These are phyloP conservation scores for Backusella sp. DNA, from an alignment of 192 early-diverging fungal species.

Conservation along the genomic window DNA sequence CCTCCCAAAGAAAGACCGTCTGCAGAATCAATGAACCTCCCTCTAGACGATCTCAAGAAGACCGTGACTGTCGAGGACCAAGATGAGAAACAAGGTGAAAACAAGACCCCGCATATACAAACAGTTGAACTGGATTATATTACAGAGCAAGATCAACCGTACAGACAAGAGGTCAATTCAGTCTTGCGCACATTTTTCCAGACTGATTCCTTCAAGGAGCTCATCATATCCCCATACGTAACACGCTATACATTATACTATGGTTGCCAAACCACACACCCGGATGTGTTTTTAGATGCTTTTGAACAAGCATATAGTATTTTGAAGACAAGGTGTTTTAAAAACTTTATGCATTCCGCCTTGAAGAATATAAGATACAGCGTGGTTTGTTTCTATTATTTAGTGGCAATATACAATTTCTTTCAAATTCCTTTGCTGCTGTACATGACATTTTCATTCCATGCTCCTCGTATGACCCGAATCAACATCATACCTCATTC, in stretches of 20 bases:
- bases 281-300: slow-evolving; percentile 16
- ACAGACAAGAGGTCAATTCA: slow-evolving; percentile 21
- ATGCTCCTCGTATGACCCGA: slow-evolving; percentile 14
- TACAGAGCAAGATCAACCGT: slow-evolving; percentile 20
- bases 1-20: slow-evolving; percentile 17
- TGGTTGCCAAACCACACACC: slow-evolving; percentile 12
- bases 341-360: slow-evolving; percentile 17
- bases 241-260: slow-evolving; percentile 4
- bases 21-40: neutral
- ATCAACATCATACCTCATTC: slow-evolving; percentile 8
- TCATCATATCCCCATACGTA: slow-evolving; percentile 7
- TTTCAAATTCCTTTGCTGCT: slow-evolving; percentile 12
- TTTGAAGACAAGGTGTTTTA: slow-evolving; percentile 14
- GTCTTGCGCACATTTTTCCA: slow-evolving; percentile 29
- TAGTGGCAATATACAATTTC: neutral
- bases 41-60: neutral
- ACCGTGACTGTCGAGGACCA: neutral
- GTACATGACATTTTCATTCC: slow-evolving; percentile 11
- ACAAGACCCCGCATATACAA: neutral
- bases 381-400: slow-evolving; percentile 14
- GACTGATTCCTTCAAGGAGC: slow-evolving; percentile 23
- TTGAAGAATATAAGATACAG: slow-evolving; percentile 26
- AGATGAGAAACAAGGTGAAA: neutral
- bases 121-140: neutral
- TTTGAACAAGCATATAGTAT: neutral